These are phyloP conservation scores for Sporisorium scitamineum DNA, from an alignment of 1,284 basidiomycete genomes.

Conservation along the genomic window DNA sequence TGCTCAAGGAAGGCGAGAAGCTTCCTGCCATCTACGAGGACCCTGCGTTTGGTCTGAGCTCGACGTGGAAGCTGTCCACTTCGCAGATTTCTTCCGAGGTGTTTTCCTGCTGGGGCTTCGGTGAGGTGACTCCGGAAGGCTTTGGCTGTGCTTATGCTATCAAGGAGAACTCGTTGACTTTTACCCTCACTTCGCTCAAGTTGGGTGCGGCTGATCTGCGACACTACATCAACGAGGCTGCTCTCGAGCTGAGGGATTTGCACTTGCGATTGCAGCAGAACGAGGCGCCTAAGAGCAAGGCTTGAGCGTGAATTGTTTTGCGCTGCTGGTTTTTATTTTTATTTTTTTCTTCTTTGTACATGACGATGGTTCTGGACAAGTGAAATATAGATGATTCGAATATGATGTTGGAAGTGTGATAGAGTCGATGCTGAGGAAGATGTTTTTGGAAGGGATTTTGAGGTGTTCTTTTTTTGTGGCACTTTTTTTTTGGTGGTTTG, in stretches of 20 bases:
- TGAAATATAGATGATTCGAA: slow-evolving; percentile 7
- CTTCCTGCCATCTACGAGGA: slow-evolving; percentile 85
- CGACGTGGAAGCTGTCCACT: slow-evolving; percentile 92
- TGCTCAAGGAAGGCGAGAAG: slow-evolving; percentile 80
- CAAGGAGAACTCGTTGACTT: slow-evolving; percentile 85
- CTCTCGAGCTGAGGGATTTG: slow-evolving; percentile 67
- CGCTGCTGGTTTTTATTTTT: too few species aligned
- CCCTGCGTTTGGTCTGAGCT: slow-evolving; percentile 77
- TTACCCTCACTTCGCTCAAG: slow-evolving; percentile 87
- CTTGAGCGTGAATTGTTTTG: neutral
- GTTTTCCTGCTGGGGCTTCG: slow-evolving; percentile 96
- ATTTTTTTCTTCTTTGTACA: slow-evolving; percentile 1
- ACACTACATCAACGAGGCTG: slow-evolving; percentile 69
- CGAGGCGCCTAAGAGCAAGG: slow-evolving; percentile 37
- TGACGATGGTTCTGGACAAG: neutral
- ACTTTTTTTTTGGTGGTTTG: neutral
- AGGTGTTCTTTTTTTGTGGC: neutral
- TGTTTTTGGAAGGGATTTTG: neutral
- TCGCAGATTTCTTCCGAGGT: slow-evolving; percentile 85
- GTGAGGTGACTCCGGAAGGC: slow-evolving; percentile 88
- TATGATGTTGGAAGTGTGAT: neutral
- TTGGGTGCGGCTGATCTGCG: slow-evolving; percentile 73
- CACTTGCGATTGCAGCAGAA: slow-evolving; percentile 57
- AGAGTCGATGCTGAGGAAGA: neutral
- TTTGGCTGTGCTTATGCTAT: slow-evolving; percentile 95